Conservation (phyloP, 805 yeast species). For the Candida adriatica region DNA sequence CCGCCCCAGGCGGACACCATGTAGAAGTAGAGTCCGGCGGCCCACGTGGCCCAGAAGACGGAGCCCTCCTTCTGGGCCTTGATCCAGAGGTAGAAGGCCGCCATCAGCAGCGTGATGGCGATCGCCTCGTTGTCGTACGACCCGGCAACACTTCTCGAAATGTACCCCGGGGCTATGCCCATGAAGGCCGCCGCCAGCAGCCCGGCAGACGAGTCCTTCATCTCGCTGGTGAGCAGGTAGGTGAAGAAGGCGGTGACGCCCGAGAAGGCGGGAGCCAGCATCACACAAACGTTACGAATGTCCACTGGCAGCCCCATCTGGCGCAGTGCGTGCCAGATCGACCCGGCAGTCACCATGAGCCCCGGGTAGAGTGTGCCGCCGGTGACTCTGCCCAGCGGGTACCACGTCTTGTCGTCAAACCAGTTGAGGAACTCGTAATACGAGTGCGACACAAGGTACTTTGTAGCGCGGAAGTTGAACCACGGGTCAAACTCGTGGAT, state of each 20-base stretch:
- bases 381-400: constrained; percentile 97
- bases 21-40: constrained; percentile 89
- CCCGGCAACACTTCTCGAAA: constrained; percentile 97
- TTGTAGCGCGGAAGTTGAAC: constrained; percentile 96
- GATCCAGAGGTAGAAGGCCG: constrained; percentile 93
- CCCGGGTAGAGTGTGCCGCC: constrained; percentile 99
- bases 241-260: constrained; percentile 89
- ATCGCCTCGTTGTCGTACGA: constrained; percentile 98
- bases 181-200: constrained; percentile 87
- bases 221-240: constrained; percentile 79
- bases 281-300: constrained; percentile 90
- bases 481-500: constrained; percentile 98
- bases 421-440: constrained; percentile 91
- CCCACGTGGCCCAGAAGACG: constrained; percentile 69
- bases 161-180: constrained; percentile 98
- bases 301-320: constrained; percentile 76
- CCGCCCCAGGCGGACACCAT: constrained; percentile 99
- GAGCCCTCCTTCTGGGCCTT: constrained; percentile 90
- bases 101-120: constrained; percentile 92
- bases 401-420: constrained; percentile 99
- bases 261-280: constrained; percentile 94
- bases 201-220: constrained; percentile 88
- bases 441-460: constrained; percentile 75
- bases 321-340: constrained; percentile 69
- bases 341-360: constrained; percentile 93